Base-by-base conservation (phyloP, 106 monocot species). In the Dactylorhiza incarnata region DNA sequence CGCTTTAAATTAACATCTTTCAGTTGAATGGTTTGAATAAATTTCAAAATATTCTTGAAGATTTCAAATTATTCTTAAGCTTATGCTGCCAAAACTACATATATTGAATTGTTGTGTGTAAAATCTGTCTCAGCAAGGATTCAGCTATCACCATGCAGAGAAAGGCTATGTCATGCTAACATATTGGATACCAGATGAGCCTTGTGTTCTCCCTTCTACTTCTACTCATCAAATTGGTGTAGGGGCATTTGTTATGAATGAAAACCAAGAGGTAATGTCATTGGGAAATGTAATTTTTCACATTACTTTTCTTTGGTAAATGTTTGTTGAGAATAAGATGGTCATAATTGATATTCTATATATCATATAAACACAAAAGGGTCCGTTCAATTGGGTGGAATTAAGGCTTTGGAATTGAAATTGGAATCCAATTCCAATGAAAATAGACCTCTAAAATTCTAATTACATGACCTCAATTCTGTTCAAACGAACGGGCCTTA, bases 161-260 rank as follows among this genome's bases (percentile, higher is more conserved):
- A 83, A 82, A 77, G 92, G 86, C 15, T 90, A 92, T 73, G 87
- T 95, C 7, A 78, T 95, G 89, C 48, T 95, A 70, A 95, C 90
- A 56, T 85, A 76, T 74, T 95, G 92, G 95, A 80, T 95, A 77
- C 85, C 90, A 20, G 78, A 85, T 72, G 90, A 68, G 5, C 87
- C 95, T 45, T 89, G 84, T 70, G 73, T 86, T 84, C 88, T 92
- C 9, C 92, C 95, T 82, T 81, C 78, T 48, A 88, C 89, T 76
- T 89, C 76, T 45, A 83, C 91, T 16, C 95, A 92, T 80, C 95
- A 95, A 85, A 71, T 88, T 58, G 95, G 92, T 61, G 81, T 92
- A 54, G 92, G 88, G 56, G 95, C 73, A 79, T 95, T 95, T 79
- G 89, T 95, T 11, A 87, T 91, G 56, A 95, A 91, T 81, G 81